Base-by-base conservation (phyloP, 2,329 filamentous ascomycete genomes). In the Xylariaceae sp. region DNA sequence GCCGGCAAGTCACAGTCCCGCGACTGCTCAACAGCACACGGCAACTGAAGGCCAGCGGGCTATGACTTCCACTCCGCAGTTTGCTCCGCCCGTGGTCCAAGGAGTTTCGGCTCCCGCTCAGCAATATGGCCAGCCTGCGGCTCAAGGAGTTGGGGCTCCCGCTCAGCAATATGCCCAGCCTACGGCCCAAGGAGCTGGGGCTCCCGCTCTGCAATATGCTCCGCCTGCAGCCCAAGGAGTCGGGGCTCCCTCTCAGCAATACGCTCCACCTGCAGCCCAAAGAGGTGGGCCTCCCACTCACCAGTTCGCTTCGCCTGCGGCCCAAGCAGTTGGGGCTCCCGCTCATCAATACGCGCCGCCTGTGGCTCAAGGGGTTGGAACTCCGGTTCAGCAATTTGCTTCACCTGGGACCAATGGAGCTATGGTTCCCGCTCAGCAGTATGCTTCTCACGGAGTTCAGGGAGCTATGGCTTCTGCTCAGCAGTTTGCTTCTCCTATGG, bases 41-140 rank as follows among this genome's bases (percentile, higher is more conserved):
- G 9, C 37, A 13, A 41, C 13, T n/a, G 57, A 55, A 7, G 10
- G 23, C 53, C 60, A 60, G 52, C 35, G 30, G 39, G n/a, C 9
- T 13, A 6, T 48, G 34, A 11, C 58, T 45, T 39, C 8, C 37
- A 41, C 23, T 5, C 23, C 23, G 37, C 37, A 41, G 37, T 41
- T 41, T 4, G 3, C 11, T 41, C 37, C 37, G 37, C 2, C 13
- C 44, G 57, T 53, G 9, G 10, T 30, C 55, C 60, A 60, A 51
- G 34, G 30, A 39, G 18, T 48, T 30, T 30, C 2, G 17, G 2
- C 58, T 45, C 34, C 8, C 7, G 8, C 23, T 30, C 23, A 4
- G 37, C 37, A 41, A 7, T 41, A 9, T 13, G 11, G 3, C 2
- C 9, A 1, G 37, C 8, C 13, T 13, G 57, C 51, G 9, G 10